These are phyloP conservation scores for Syzygium malaccense DNA, from an alignment of 441 rosid genomes.

Conservation along the genomic window DNA sequence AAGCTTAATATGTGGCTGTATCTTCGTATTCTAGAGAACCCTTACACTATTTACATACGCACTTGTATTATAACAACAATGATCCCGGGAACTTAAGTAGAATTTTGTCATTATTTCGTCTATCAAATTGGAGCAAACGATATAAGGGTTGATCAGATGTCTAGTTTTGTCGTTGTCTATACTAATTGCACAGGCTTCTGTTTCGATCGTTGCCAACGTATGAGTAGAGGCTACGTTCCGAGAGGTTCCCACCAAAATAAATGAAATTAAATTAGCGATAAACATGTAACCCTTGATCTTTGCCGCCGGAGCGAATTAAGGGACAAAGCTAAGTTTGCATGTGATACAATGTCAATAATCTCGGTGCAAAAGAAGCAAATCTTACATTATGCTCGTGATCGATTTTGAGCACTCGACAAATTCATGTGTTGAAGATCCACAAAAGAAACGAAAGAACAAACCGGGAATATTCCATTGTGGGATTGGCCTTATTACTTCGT, in stretches of 20 bases:
- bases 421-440: neutral
- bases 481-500: neutral
- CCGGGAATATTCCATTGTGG: neutral
- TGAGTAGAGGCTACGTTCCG: fast-evolving
- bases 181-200: neutral
- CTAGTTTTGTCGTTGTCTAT: neutral
- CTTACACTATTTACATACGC: neutral
- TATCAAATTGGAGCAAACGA: neutral
- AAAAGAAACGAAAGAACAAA: neutral
- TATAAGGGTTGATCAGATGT: neutral
- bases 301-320: fast-evolving
- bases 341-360: fast-evolving
- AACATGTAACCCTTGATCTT: neutral
- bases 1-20: neutral
- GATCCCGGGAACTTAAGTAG: fast-evolving
- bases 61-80: neutral
- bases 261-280: neutral
- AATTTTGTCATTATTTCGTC: fast-evolving
- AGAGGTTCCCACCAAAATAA: neutral
- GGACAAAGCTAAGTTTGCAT: neutral
- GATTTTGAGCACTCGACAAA: neutral
- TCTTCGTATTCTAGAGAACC: neutral
- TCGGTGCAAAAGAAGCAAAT: neutral
- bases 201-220: fast-evolving
- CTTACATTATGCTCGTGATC: neutral